Conservation (phyloP, 2,329 filamentous ascomycete genomes). For the Thelonectria olida region DNA sequence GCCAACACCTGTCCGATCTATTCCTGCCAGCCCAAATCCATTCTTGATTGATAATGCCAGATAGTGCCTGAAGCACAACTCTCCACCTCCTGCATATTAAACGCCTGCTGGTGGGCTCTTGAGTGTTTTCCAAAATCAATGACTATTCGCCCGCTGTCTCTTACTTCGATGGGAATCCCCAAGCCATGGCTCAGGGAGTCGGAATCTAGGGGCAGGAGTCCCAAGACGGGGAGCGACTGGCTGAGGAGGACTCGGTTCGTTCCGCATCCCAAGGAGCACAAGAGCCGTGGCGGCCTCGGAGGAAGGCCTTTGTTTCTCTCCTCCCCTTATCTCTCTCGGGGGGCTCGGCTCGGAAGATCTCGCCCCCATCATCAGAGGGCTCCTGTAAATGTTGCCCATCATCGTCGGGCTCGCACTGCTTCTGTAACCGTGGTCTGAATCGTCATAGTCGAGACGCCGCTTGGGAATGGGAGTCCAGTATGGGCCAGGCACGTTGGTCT, state of each 20-base stretch:
- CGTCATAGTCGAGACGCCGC: constrained; percentile 34
- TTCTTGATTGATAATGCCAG: constrained; percentile 1
- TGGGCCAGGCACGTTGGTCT: constrained; percentile 4
- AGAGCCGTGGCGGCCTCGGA: constrained; percentile 32
- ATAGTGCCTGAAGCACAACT: neutral
- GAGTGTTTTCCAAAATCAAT: constrained; percentile 17
- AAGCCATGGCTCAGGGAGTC: neutral
- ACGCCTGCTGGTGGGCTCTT: too few relatives aligned
- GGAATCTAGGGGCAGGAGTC: neutral
- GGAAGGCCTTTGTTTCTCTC: neutral
- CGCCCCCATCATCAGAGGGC: constrained; percentile 16
- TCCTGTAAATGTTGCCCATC: constrained; percentile 25
- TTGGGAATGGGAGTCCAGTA: constrained; percentile 32
- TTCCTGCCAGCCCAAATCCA: neutral
- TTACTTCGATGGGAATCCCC: constrained; percentile 34
- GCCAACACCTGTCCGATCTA: constrained; percentile 8
- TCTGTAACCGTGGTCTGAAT: constrained; percentile 28
- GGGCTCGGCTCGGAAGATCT: constrained; percentile 32
- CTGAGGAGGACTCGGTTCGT: constrained; percentile 6
- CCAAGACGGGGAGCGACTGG: neutral
- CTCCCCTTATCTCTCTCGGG: constrained; percentile 8
- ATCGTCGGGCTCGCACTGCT: constrained; percentile 32
- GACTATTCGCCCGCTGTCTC: constrained; percentile 31
- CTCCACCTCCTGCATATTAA: neutral
- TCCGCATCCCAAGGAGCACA: constrained; percentile 32